phyloP scores from a whole-genome alignment of 495 filamentous ascomycete genomes.

The Hypomontagnella monticulosa region DNA sequence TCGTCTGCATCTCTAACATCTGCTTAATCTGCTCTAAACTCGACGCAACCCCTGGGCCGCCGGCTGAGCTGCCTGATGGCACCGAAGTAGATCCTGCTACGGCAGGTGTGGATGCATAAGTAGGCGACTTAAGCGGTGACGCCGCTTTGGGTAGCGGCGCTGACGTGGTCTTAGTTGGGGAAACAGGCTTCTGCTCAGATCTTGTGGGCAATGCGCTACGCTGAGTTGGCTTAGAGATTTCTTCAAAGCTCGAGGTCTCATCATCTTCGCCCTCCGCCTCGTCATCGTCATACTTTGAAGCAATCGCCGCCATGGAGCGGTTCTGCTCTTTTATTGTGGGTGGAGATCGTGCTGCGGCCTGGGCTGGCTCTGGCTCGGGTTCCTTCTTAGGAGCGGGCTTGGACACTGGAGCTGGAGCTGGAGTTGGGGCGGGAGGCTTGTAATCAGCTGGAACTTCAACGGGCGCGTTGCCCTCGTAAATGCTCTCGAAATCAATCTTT shows the following conservation, averaged over 20 bases:
- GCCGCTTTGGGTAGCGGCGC: conserved; percentile 47
- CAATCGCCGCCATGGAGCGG: conserved; percentile 81
- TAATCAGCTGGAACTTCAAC: conserved; percentile 77
- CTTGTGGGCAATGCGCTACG: conserved; percentile 48
- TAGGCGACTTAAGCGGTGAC: conserved; percentile 46
- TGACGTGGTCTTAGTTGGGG: conserved; percentile 50
- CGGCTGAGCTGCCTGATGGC: conserved; percentile 26
- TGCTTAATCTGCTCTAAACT: conserved; percentile 71
- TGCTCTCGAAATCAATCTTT: conserved; percentile 90
- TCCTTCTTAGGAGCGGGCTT: conserved; percentile 65
- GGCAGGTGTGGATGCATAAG: conserved; percentile 35
- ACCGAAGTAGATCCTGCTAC: conserved; percentile 28
- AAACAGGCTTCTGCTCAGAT: conserved; percentile 45
- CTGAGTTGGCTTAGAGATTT: conserved; percentile 69
- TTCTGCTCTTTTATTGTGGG: conserved; percentile 84
- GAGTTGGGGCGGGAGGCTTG: conserved; percentile 64
- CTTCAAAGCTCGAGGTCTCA: conserved; percentile 84
- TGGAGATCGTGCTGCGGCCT: conserved; percentile 60
- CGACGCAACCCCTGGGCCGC: conserved; percentile 49
- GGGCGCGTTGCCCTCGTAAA: conserved; percentile 84
- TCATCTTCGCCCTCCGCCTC: conserved; percentile 66
- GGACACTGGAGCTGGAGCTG: conserved; percentile 59
- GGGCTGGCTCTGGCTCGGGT: conserved; percentile 59
- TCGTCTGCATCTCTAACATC: conserved; percentile 69
- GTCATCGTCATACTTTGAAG: conserved; percentile 83